Percentiles rank a stretch among this genome's conserved stretches.
Conservation (phyloP, 805 yeast species). For the Kuraishia floccosa region DNA sequence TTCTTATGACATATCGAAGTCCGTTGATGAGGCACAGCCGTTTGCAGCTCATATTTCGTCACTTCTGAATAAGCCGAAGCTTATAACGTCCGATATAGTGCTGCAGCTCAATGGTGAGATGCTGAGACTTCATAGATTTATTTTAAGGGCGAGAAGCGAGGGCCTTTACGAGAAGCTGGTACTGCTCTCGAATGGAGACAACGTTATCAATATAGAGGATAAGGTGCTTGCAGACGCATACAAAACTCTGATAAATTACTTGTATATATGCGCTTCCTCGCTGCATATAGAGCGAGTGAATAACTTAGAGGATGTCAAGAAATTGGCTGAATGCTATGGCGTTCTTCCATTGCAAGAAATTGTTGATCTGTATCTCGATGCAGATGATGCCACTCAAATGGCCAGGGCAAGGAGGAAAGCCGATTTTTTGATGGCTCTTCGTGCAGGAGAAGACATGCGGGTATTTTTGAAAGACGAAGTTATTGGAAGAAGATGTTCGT, state of each 20-base stretch:
- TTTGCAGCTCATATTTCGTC: constrained; percentile 61
- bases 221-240: too few relatives aligned
- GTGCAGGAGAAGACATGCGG: too few relatives aligned
- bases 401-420: not conserved
- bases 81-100: constrained; percentile 21
- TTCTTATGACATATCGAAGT: constrained; percentile 54
- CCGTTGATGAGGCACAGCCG: constrained; percentile 58
- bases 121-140: constrained; percentile 26
- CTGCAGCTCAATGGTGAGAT: constrained; percentile 11
- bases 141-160: constrained; percentile 24
- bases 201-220: not conserved
- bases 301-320: constrained; percentile 12
- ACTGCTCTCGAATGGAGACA: not conserved
- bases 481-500: not conserved
- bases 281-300: too few relatives aligned
- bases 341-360: too few relatives aligned
- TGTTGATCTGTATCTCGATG: not conserved
- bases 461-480: not conserved
- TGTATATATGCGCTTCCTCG: too few relatives aligned
- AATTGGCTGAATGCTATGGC: constrained; percentile 2
- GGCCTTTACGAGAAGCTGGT: constrained; percentile 15
- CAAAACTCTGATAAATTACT: too few relatives aligned
- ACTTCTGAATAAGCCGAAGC: constrained; percentile 17
- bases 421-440: not conserved
- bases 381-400: not conserved